phyloP scores from a whole-genome alignment of 1,139 yeast genomes.

The Zygotorulaspora mrakii region DNA sequence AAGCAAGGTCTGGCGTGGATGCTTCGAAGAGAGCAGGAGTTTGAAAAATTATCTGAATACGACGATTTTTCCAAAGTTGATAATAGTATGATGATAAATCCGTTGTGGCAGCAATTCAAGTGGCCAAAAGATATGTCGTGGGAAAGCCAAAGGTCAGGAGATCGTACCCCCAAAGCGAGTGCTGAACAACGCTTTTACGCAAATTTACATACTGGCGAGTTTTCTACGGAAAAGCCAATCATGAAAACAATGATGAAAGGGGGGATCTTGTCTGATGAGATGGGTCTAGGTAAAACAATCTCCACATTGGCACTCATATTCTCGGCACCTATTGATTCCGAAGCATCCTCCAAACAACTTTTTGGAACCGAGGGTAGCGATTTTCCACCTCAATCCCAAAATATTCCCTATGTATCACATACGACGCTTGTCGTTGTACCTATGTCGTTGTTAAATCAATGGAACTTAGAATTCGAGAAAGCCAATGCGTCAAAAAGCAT shows the following conservation, averaged over 20 bases:
- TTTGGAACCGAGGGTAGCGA: conserved; percentile 8
- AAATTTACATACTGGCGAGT: conserved; percentile 78
- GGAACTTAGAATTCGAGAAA: conserved; percentile 77
- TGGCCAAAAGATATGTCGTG: conserved; percentile 62
- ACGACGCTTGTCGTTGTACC: conserved; percentile 86
- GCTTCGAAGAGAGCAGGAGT: conserved; percentile 61
- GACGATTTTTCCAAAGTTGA: conserved; percentile 29
- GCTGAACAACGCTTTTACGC: conserved; percentile 55
- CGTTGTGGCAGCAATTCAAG: conserved; percentile 74
- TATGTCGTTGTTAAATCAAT: conserved; percentile 83
- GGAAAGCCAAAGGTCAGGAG: conserved; percentile 29
- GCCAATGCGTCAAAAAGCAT: conserved; percentile 48
- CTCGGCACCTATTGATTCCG: conserved; percentile 52
- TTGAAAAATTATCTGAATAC: conserved; percentile 35
- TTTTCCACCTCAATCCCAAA: conserved; percentile 1
- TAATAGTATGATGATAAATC: conserved; percentile 67
- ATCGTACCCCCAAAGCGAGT: conserved; percentile 10
- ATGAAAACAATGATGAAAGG: conserved; percentile 60
- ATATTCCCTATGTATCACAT: conserved; percentile 52
- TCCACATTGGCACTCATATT: conserved; percentile 73
- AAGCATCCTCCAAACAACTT: conserved; percentile 16
- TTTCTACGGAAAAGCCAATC: conserved; percentile 64
- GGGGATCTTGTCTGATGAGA: conserved; percentile 94
- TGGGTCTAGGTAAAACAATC: conserved; percentile 94
- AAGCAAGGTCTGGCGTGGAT: conserved; percentile 81